These are phyloP conservation scores for Coniochaeta ligniaria DNA, from an alignment of 2,329 filamentous ascomycete genomes.

Conservation along the genomic window DNA sequence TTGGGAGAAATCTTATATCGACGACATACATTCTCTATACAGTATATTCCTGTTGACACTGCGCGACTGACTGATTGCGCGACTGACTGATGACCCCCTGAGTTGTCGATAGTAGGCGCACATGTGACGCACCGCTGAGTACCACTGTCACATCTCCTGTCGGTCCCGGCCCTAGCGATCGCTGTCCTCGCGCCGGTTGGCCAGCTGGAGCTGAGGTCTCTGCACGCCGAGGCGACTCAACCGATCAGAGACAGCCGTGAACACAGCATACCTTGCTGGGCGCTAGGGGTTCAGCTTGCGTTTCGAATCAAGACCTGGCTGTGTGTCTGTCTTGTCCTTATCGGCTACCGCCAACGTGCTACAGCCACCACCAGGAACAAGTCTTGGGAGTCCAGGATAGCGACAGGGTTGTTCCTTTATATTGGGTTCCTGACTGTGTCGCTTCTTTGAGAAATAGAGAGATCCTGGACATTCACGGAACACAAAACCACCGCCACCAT, in stretches of 20 bases:
- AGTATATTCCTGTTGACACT: not conserved
- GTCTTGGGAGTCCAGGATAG: not conserved
- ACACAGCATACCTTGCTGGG: not conserved
- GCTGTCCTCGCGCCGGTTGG: not conserved
- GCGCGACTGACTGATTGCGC: no score
- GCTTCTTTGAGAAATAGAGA: not conserved
- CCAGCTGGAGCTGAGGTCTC: not conserved
- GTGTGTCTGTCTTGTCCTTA: not conserved
- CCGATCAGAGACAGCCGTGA: not conserved
- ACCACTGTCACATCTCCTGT: not conserved
- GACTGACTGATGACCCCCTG: not conserved
- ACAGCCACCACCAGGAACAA: not conserved
- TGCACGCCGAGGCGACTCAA: not conserved
- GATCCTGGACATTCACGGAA: not conserved
- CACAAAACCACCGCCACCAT: conserved; percentile 28
- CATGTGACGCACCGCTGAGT: not conserved
- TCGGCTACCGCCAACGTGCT: not conserved
- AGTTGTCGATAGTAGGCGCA: not conserved
- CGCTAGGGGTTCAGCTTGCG: not conserved
- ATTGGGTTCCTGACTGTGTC: not conserved
- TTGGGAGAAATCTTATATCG: not conserved
- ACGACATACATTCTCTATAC: not conserved
- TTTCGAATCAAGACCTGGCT: not conserved
- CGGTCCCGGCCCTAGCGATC: not conserved
- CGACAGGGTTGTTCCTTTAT: not conserved